Evolutionary conservation across 2,329 filamentous ascomycete genomes (phyloP), one percentile per base, ranked within the genome.

Genomic region (Colletotrichum abscissum): DNA sequence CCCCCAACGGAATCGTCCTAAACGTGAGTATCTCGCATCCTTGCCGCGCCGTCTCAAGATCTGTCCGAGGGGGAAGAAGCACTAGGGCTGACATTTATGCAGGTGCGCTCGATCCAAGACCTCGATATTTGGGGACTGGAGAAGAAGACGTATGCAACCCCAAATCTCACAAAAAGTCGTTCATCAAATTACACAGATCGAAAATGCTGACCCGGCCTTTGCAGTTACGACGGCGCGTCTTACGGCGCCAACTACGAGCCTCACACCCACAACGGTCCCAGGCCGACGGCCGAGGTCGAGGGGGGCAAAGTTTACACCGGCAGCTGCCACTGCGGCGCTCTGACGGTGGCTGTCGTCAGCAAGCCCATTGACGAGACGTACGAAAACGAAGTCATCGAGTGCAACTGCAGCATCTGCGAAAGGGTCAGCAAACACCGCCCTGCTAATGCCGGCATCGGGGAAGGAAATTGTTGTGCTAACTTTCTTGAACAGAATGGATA

Each of bases 321-420:
- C 9, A 84, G 85, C 77, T 90, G 88, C 77, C 88, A 89, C 78
- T 90, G 88, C 77, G 88, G 88, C 33, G 84, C 83, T 24, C 81
- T 89, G 28, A 84, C 80, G 19, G 67, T 88, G 1, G 84, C 86
- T 1, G 54, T 88, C 46, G 82, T 80, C 63, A 80, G 81, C 69
- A 83, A 84, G 74, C 82, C 86, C 1, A 76, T 89, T 11, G 82
- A 86, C 76, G 81, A 79, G 77, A 83, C 77, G 12, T 81, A 74
- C 33, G 67, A 78, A 3, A 81, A 80, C 14, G 63, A 14, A 1
- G 74, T 83, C 5, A 28, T 79, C 1, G 84, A 87, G 63, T 89
- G 88, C 80, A 86, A 88, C 78, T 89, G 88, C 81, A 89, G 87
- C 76, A 82, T 84, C 75, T 89, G 87, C 78, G 77, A 78, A 55